Base-by-base conservation (phyloP, 2,329 filamentous ascomycete genomes). In the Trichoderma sp. region DNA sequence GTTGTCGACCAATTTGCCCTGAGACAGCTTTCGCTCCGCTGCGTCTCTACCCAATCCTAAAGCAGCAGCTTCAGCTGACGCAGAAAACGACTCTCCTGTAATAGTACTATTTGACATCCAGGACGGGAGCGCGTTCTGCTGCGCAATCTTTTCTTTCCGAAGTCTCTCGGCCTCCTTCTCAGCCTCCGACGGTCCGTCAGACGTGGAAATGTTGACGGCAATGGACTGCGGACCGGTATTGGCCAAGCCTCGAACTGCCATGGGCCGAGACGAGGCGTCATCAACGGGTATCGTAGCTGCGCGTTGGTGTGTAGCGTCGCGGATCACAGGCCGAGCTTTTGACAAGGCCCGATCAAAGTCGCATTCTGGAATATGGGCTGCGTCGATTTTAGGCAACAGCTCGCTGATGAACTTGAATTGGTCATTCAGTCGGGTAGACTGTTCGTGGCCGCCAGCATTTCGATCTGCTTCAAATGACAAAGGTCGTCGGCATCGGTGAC, bases 361-460 rank as follows among this genome's bases (percentile, higher is more conserved):
- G 81, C 93, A 93, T 78, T 92, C 92, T 2, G 94, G 94, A 7
- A 97, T 91, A 50, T 91, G 87, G 6, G 92, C 88, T n/a, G 89
- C 87, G 81, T 97, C 94, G 76, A 97, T 94, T 80, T 93, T 89
- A 74, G 93, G 93, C 77, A 97, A 87, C 72, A 95, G 88, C 75
- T 93, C 91, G 75, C 93, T 93, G 78, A 97, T 92, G 80, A 94
- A 94, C 79, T 92, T 92, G 83, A 96, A 92, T 82, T 96, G 93
- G 79, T 92, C 91, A 83, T 96, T 96, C 80, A 97, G 87, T 64
- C 91, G 89, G 27, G 92, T 93, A 64, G 92, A 92, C 79, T 93
- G 90, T 83, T 94, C 92, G 77, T 93, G 91, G 9, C 93, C 93
- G 38, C 92, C 91, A 12, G 92, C 90, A 75, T 91, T 89, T 50